Percentiles rank a stretch among this genome's conserved stretches.
These are phyloP conservation scores for Puccinia novopanici DNA, from an alignment of 1,284 basidiomycete species.

Conservation along the genomic window DNA sequence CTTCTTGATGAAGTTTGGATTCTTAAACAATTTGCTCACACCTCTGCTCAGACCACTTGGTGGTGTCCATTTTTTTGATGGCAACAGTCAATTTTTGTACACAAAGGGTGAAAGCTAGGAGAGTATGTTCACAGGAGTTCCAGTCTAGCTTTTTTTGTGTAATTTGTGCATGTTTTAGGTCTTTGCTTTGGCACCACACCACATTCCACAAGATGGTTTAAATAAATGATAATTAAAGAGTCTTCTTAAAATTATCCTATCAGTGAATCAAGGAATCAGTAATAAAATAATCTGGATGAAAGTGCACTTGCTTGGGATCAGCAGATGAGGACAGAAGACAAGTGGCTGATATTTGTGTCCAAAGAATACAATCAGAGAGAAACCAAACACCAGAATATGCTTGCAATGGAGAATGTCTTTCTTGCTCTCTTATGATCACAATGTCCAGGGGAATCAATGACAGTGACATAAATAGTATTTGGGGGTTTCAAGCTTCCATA, in stretches of 20 bases:
- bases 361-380: neutral
- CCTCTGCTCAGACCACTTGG: conserved; percentile 64
- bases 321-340: neutral
- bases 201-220: neutral
- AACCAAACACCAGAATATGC: too few species aligned
- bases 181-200: neutral
- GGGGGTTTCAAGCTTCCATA: too few species aligned
- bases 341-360: conserved; percentile 21
- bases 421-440: too few species aligned
- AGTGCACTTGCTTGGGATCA: neutral
- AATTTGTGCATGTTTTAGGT: neutral
- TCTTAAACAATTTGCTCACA: conserved; percentile 96
- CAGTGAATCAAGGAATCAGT: neutral
- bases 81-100: conserved; percentile 99
- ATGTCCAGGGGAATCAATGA: too few species aligned
- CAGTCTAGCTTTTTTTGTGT: neutral
- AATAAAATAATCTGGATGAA: neutral
- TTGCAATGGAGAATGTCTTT: too few species aligned
- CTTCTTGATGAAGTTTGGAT: conserved; percentile 99
- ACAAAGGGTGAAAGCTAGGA: conserved; percentile 99
- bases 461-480: too few species aligned
- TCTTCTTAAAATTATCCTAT: too few species aligned
- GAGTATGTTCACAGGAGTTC: conserved; percentile 86
- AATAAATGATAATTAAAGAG: neutral
- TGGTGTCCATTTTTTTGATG: conserved; percentile 99